phyloP scores from a whole-genome alignment of 164 flowering plant genomes.

The Magnolia sinica region DNA sequence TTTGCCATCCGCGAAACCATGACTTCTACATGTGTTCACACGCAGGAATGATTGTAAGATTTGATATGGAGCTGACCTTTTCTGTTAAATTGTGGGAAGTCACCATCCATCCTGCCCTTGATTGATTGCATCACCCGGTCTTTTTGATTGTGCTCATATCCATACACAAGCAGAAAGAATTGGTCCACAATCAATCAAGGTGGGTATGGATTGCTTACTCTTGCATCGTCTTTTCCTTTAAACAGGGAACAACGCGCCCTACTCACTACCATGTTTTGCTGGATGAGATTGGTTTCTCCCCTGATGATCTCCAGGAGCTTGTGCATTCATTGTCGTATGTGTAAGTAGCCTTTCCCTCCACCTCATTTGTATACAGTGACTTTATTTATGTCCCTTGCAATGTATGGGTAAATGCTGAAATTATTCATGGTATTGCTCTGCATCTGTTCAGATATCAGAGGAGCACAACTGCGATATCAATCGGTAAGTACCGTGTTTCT shows the following conservation, averaged over 20 bases:
- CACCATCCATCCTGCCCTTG: not conserved
- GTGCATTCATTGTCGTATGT: constrained; percentile 83
- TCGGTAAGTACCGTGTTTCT: constrained; percentile 42
- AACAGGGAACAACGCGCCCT: constrained; percentile 74
- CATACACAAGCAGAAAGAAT: not conserved
- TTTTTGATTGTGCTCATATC: not conserved
- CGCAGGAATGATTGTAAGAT: constrained; percentile 93
- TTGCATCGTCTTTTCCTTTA: not conserved
- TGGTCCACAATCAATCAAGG: not conserved
- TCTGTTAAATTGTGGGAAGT: not conserved
- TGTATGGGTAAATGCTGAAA: no score
- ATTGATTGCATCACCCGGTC: not conserved
- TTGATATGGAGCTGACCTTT: not conserved
- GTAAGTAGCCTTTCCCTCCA: constrained; percentile 35
- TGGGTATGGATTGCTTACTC: not conserved
- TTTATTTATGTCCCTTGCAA: not conserved
- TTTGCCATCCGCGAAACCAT: constrained; percentile 73
- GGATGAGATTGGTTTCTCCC: constrained; percentile 68
- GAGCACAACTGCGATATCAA: constrained; percentile 84
- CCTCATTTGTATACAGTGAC: not conserved
- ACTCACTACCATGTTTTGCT: constrained; percentile 72
- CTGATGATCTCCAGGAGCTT: constrained; percentile 78
- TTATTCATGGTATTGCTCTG: not conserved
- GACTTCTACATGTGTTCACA: constrained; percentile 94
- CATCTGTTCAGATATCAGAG: constrained; percentile 57